A percentile compares a stretch with the other conserved stretches of the same genome.
phyloP scores from a whole-genome alignment of 2,329 filamentous ascomycete species.

The Emmonsia crescens region DNA sequence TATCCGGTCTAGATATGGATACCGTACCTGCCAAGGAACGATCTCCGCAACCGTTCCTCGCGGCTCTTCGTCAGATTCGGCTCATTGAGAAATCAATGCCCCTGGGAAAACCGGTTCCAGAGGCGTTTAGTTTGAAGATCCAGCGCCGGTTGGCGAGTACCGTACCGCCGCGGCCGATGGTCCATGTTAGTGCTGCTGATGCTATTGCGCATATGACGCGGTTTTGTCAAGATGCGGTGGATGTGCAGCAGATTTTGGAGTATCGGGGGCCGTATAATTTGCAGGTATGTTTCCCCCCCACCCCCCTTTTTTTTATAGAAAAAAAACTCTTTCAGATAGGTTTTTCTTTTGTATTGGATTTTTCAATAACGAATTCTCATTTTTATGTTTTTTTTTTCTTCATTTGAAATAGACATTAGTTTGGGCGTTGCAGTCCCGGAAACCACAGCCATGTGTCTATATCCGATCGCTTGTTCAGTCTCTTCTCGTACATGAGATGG shows the following conservation, averaged over 20 bases:
- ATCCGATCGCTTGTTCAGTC: slow-evolving; percentile 69
- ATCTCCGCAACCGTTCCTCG: slow-evolving; percentile 19
- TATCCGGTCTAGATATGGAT: slow-evolving; percentile 31
- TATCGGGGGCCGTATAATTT: slow-evolving; percentile 60
- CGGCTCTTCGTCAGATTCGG: slow-evolving; percentile 38
- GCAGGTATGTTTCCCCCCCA: slow-evolving; percentile 41
- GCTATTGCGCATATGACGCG: slow-evolving; percentile 59
- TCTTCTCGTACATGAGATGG: slow-evolving; percentile 62
- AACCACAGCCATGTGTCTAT: slow-evolving; percentile 73
- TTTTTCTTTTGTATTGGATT: neutral
- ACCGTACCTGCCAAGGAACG: slow-evolving; percentile 22
- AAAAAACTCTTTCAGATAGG: neutral
- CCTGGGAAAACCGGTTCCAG: slow-evolving; percentile 55
- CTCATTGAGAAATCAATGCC: slow-evolving; percentile 49
- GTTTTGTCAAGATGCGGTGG: slow-evolving; percentile 60
- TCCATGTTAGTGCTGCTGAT: slow-evolving; percentile 62
- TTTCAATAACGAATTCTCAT: neutral
- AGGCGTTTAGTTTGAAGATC: slow-evolving; percentile 81
- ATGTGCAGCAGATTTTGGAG: slow-evolving; percentile 56
- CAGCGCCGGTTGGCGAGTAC: slow-evolving; percentile 89
- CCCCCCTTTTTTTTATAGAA: neutral
- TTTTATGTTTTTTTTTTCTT: neutral
- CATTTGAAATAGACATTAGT: slow-evolving; percentile 2
- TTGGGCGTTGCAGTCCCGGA: slow-evolving; percentile 42
- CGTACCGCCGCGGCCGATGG: slow-evolving; percentile 83